These are phyloP conservation scores for Cicer bijugum DNA, from an alignment of 306 rosid genomes.

Conservation along the genomic window DNA sequence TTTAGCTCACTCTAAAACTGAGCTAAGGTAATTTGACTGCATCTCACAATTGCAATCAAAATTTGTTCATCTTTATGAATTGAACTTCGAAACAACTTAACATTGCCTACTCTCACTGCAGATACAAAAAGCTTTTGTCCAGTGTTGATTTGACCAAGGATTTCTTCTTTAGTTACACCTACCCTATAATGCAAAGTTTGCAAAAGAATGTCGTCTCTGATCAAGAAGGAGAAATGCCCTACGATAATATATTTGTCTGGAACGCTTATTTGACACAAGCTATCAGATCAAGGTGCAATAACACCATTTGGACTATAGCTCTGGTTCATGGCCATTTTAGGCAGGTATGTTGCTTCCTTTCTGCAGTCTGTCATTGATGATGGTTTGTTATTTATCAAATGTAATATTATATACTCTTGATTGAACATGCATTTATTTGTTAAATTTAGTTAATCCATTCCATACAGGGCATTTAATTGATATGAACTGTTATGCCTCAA, in stretches of 20 bases:
- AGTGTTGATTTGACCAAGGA: conserved; percentile 96
- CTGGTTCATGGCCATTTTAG: conserved; percentile 95
- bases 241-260: conserved; percentile 93
- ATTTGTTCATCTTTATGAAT: background rate
- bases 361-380: background rate
- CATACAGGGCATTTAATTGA: background rate
- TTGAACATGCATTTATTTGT: conserved; percentile 22
- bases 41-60: background rate
- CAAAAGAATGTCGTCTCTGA: conserved; percentile 69
- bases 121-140: conserved; percentile 90
- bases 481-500: background rate
- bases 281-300: conserved; percentile 85
- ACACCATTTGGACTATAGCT: conserved; percentile 92
- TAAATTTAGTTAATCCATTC: background rate
- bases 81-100: background rate
- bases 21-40: conserved; percentile 59
- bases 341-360: conserved; percentile 62
- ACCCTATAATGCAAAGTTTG: conserved; percentile 96
- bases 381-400: background rate
- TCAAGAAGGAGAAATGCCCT: conserved; percentile 71
- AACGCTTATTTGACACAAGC: conserved; percentile 87
- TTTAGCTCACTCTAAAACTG: conserved; percentile 84
- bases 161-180: conserved; percentile 92
- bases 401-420: conserved; percentile 20
- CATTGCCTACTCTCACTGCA: conserved; percentile 42